phyloP scores from a whole-genome alignment of 2,329 filamentous ascomycete genomes.

The Verticillium isaacii region DNA sequence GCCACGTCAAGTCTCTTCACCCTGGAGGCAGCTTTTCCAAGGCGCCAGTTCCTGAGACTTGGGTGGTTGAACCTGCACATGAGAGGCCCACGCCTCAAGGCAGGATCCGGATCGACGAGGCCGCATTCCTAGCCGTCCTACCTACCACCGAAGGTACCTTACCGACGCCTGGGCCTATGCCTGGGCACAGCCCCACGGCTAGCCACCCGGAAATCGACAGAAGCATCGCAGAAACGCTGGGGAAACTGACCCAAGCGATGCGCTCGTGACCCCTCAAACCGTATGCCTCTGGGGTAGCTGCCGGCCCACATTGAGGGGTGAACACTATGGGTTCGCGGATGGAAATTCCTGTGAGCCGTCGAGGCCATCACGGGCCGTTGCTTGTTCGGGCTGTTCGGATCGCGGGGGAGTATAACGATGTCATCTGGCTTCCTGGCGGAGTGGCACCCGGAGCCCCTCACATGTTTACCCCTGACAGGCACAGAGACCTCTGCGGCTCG shows the following conservation, averaged over 20 bases:
- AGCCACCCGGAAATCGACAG: not conserved
- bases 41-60: not conserved
- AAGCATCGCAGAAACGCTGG: not conserved
- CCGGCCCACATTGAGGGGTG: not conserved
- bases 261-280: not conserved
- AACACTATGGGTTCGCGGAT: constrained; percentile 3
- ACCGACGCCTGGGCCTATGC: not conserved
- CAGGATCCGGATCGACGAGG: not conserved
- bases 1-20: not conserved
- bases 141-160: not conserved
- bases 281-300: no score
- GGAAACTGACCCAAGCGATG: not conserved
- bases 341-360: not conserved
- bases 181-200: not conserved
- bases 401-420: not conserved
- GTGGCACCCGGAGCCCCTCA: not conserved
- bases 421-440: not conserved
- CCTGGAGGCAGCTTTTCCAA: not conserved
- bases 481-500: not conserved
- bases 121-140: not conserved
- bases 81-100: not conserved
- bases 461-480: not conserved
- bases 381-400: not conserved
- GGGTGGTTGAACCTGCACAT: not conserved
- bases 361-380: not conserved